Evolutionary conservation across 2,329 filamentous ascomycete species (phyloP).

Genomic region (Verticillium zaregamsianum): DNA sequence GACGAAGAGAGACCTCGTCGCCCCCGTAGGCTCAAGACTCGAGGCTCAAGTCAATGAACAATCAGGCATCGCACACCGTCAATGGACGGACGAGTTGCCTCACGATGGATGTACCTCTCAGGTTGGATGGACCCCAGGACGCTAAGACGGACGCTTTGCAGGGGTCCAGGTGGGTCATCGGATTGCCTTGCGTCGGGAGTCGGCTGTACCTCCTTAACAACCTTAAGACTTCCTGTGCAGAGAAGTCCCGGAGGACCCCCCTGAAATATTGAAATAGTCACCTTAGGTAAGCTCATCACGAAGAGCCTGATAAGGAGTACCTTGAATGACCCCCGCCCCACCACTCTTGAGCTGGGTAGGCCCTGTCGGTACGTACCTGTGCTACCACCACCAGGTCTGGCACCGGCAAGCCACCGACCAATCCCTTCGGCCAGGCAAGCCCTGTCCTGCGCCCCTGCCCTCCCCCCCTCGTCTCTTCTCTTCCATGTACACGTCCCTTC

Average conservation of each 20-base stretch:
- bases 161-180: neutral
- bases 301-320: neutral
- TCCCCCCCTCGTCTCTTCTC: neutral
- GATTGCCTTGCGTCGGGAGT: neutral
- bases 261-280: too few relatives aligned
- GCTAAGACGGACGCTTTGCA: neutral
- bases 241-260: neutral
- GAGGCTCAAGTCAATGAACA: neutral
- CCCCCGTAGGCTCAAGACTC: neutral
- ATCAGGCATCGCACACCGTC: neutral
- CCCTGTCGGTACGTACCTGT: neutral
- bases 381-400: neutral
- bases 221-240: neutral
- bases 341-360: neutral
- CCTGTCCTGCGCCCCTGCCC: conserved; percentile 6
- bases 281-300: neutral
- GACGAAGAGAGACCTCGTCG: neutral
- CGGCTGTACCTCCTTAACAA: neutral
- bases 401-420: neutral
- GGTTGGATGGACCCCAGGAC: neutral
- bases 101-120: neutral
- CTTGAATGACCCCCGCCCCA: neutral
- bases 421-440: neutral
- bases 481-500: neutral
- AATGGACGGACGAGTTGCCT: neutral